Base-by-base conservation (phyloP, 1,284 basidiomycete genomes). In the Afroboletus lepidellus region DNA sequence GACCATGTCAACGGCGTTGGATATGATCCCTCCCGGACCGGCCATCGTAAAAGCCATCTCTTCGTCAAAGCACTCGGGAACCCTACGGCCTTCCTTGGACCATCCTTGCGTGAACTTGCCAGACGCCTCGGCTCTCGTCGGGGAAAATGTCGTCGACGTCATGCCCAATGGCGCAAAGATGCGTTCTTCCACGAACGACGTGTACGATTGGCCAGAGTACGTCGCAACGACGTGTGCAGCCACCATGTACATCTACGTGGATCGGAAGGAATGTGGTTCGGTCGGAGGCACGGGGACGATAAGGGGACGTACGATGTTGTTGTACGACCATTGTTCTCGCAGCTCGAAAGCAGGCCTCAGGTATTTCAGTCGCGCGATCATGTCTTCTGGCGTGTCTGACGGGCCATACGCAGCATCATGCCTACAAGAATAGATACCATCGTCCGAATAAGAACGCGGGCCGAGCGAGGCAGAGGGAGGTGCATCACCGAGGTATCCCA, bases 291-390 rank as follows among this genome's bases (percentile, higher is more conserved):
- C 15, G 15, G 37, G 3, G 9, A 15, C 33, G 33, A 34, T 6
- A 34, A 1, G 33, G 20, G 20, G 36, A 33, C 30, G 13, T 39
- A 72, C 77, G 38, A 69, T 63, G 33, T 77, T 77, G 56, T 70
- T 76, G 62, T 77, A 78, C 4, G 66, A 68, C 60, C 64, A 76
- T 23, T 58, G 60, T 50, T 76, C 57, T 16, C 77, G 68, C 1
- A 77, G 59, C 55, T 75, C 76, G 34, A 65, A 71, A 2, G 69
- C 65, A 0, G 74, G 70, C 2, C 57, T 61, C 9, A 77, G 61
- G 53, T n/a, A n/a, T n/a, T n/a, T n/a, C n/a, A n/a, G n/a, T n/a
- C 69, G 64, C 23, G 25, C 13, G 11, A 75, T 48, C 9, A 69
- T 33, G 16, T 69, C 68, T 3, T 41, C 38, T 0, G 66, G 51